These are phyloP conservation scores for Jamesozyma hellenica DNA, from an alignment of 805 yeast species.

Conservation along the genomic window DNA sequence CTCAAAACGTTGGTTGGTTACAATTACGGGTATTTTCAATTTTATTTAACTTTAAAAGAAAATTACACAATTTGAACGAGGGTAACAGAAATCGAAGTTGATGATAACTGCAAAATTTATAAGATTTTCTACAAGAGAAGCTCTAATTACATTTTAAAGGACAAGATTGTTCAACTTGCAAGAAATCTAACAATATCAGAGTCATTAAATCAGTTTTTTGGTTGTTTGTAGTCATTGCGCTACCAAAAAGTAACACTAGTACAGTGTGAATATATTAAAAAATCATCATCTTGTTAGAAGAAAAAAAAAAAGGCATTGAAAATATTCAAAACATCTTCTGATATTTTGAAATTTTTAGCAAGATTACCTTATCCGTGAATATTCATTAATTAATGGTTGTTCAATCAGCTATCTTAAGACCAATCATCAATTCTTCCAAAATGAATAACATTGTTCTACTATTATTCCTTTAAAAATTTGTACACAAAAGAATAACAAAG, in stretches of 20 bases:
- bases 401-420: conserved; percentile 32
- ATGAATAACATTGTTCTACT: conserved; percentile 13
- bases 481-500: conserved; percentile 27
- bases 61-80: no score
- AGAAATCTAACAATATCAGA: conserved; percentile 19
- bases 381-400: background rate
- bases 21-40: no score
- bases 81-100: no score
- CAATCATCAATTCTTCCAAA: conserved; percentile 32
- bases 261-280: conserved; percentile 30
- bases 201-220: conserved; percentile 34
- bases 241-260: conserved; percentile 24
- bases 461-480: conserved; percentile 28
- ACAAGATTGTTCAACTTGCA: background rate
- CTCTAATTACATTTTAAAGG: no score
- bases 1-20: no score
- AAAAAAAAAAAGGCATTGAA: background rate
- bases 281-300: conserved; percentile 1
- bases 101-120: no score
- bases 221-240: conserved; percentile 28
- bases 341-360: no score
- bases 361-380: no score
- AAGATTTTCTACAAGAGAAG: no score
- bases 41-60: no score
- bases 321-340: conserved; percentile 4